A percentile compares a stretch with the other conserved stretches of the same genome.
These are phyloP conservation scores for Prototheca stagnorum DNA, from an alignment of 163 green algal species.

Conservation along the genomic window DNA sequence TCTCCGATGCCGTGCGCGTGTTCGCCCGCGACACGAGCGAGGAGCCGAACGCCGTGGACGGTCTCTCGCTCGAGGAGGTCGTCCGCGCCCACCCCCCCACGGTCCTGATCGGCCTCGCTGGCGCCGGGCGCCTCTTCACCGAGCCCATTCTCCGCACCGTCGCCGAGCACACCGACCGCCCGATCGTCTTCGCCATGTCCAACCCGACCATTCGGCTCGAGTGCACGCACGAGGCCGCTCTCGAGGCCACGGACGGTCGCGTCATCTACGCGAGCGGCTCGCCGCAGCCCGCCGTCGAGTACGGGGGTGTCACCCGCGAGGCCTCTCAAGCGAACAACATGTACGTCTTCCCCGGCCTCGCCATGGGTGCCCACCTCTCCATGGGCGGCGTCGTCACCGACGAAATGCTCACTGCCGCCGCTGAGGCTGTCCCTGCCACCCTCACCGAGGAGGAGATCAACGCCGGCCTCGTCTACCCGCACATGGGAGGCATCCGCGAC, in stretches of 20 bases:
- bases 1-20: constrained; percentile 26
- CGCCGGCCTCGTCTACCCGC: constrained; percentile 30
- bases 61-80: constrained; percentile 44
- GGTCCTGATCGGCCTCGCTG: constrained; percentile 53
- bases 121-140: constrained; percentile 67
- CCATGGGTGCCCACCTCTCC: constrained; percentile 46
- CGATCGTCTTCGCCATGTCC: constrained; percentile 51
- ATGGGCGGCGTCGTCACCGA: constrained; percentile 30
- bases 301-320: constrained; percentile 20
- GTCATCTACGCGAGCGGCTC: constrained; percentile 50
- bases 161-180: constrained; percentile 36
- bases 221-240: constrained; percentile 57
- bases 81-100: constrained; percentile 53
- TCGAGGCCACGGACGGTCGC: constrained; percentile 11
- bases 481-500: constrained; percentile 32
- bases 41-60: constrained; percentile 32
- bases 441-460: constrained; percentile 22
- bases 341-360: constrained; percentile 45
- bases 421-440: constrained; percentile 22
- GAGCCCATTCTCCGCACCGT: constrained; percentile 48
- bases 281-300: constrained; percentile 37
- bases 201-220: constrained; percentile 57
- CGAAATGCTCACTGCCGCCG: constrained; percentile 55
- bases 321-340: constrained; percentile 58
- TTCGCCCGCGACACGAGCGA: constrained; percentile 40